Percentiles rank a stretch among this genome's conserved stretches.
phyloP scores from a whole-genome alignment of 1,284 basidiomycete species.

The Leccinum griseonigrum region DNA sequence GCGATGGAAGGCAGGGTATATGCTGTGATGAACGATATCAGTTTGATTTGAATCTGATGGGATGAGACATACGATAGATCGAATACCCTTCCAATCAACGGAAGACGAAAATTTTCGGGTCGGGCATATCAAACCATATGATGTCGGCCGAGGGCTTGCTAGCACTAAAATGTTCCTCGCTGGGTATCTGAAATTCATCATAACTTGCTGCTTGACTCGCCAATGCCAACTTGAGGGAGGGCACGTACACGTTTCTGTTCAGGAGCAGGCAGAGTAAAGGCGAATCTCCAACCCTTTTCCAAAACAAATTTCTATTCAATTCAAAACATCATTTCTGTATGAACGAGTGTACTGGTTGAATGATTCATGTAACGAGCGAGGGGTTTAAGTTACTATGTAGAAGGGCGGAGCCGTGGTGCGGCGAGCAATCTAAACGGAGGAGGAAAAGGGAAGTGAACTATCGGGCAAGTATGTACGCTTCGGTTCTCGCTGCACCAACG shows the following conservation, averaged over 20 bases:
- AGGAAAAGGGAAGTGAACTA: slow-evolving; percentile 17
- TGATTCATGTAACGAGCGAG: slow-evolving; percentile 26
- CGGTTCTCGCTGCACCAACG: slow-evolving; percentile 22
- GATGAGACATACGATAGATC: slow-evolving; percentile 2
- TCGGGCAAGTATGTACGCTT: slow-evolving; percentile 21
- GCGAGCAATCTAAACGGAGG: slow-evolving; percentile 24
- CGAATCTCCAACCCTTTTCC: neutral
- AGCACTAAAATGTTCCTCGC: neutral
- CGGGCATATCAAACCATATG: neutral
- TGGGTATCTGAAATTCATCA: slow-evolving; percentile 2
- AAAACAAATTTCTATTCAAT: slow-evolving; percentile 27
- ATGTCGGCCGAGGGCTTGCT: neutral
- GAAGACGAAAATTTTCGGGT: slow-evolving; percentile 1
- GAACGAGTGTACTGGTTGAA: slow-evolving; percentile 31
- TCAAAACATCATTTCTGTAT: slow-evolving; percentile 18
- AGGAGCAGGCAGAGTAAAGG: too few species aligned
- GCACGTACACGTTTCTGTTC: neutral
- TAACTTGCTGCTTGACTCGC: neutral
- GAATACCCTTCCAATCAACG: neutral
- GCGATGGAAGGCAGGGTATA: neutral
- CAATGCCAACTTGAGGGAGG: neutral
- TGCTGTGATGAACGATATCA: neutral
- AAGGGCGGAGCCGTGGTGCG: slow-evolving; percentile 12
- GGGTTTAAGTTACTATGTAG: slow-evolving; percentile 23
- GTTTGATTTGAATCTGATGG: slow-evolving; percentile 7